Evolutionary conservation across 2,329 filamentous ascomycete genomes (phyloP), one percentile per base, ranked within the genome.

Genomic region (Calonectria crousiana): DNA sequence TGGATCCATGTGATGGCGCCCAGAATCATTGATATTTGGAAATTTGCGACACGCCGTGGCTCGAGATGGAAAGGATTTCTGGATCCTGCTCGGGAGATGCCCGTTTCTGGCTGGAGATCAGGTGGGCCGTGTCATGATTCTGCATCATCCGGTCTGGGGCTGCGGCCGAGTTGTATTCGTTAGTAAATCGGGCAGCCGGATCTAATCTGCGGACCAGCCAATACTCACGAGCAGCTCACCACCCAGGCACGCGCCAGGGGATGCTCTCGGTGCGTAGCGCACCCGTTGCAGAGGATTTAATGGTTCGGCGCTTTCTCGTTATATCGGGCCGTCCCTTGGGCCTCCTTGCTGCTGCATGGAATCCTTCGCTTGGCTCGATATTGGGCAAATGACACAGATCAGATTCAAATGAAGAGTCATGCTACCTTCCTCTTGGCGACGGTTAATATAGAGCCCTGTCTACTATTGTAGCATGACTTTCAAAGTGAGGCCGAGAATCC

Each of bases 301-400:
- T 20, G 38, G 38, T 28, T 52, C 20, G 23, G 44, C 10, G 13
- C 28, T n/a, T 69, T 34, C n/a, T 23, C 38, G 18, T 49, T n/a
- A 26, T 28, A 64, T 64, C 67, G 67, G 67, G 44, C 67, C 56
- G 67, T 70, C 49, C 56, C 32, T 41, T 32, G 53, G 30, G 10
- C 41, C 44, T 41, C 32, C 67, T 32, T 64, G 67, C 41, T 70
- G 34, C 44, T 64, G 67, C 67, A 70, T 64, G 67, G 38, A 58
- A 70, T 70, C 56, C 67, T 52, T 70, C 56, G 47, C 44, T 14
- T 51, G 44, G 30, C 44, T 62, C 44, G n/a, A 30, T 32, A 26
- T 32, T 34, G n/a, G 11, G 3, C 52, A 32, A 41, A 38, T 44
- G 51, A 58, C 36, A 41, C 34, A 52, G 18, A 34, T 64, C 47